Evolutionary conservation across 208 protist species (phyloP).

Genomic region (Leishmania guyanensis): DNA sequence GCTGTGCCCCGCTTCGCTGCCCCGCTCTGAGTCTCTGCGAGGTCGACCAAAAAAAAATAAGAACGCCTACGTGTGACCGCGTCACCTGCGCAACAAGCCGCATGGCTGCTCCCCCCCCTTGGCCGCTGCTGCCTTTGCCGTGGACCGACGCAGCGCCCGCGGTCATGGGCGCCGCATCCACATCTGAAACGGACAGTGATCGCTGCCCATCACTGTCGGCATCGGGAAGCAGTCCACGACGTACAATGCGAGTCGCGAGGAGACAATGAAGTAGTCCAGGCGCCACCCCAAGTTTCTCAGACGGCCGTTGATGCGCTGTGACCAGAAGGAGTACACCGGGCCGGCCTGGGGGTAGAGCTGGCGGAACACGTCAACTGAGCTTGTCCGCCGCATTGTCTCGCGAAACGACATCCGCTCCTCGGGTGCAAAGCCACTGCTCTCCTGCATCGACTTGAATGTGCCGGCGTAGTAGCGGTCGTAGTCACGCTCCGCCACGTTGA

Average conservation of each 20-base stretch:
- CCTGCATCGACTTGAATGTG: constrained; percentile 90
- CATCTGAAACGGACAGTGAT: constrained; percentile 91
- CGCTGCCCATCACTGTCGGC: constrained; percentile 76
- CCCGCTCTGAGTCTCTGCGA: neutral
- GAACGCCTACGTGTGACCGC: neutral
- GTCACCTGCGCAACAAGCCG: neutral
- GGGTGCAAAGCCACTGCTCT: constrained; percentile 91
- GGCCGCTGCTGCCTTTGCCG: constrained; percentile 17
- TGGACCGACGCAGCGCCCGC: constrained; percentile 33
- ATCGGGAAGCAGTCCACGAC: constrained; percentile 89
- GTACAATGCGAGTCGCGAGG: constrained; percentile 43
- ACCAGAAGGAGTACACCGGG: constrained; percentile 91
- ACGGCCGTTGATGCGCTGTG: constrained; percentile 60
- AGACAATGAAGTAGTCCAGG: constrained; percentile 95
- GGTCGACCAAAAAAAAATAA: neutral
- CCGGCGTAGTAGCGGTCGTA: constrained; percentile 88
- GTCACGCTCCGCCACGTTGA: constrained; percentile 95
- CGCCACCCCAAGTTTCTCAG: constrained; percentile 88
- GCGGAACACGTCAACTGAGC: constrained; percentile 87
- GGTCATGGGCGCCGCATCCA: constrained; percentile 73
- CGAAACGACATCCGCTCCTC: constrained; percentile 89
- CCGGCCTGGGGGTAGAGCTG: constrained; percentile 77
- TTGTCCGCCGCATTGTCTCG: constrained; percentile 46
- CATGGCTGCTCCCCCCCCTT: neutral
- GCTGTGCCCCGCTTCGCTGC: neutral